phyloP scores from a whole-genome alignment of 805 yeast genomes.

The Yarrowia sp. region DNA sequence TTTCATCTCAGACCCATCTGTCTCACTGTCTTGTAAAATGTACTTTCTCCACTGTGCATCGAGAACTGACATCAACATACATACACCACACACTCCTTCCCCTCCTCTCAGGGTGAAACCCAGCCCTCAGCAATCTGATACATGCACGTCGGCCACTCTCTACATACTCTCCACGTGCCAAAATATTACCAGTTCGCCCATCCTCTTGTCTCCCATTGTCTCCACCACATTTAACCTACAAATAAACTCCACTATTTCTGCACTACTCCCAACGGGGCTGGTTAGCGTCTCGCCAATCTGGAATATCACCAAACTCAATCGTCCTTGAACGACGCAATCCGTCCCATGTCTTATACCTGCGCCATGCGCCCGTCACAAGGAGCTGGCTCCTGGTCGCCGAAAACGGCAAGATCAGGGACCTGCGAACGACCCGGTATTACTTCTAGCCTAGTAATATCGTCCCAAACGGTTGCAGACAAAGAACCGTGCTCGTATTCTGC shows the following conservation, averaged over 20 bases:
- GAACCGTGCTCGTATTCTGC: slow-evolving; percentile 19
- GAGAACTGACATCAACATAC: too few relatives aligned
- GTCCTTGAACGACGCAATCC: background rate
- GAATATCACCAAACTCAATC: slow-evolving; percentile 2
- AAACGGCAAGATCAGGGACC: background rate
- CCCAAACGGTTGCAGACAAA: slow-evolving; percentile 18
- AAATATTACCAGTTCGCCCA: background rate
- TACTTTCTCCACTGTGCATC: too few relatives aligned
- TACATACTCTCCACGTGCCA: background rate
- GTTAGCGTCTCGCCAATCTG: background rate
- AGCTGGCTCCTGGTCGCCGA: background rate
- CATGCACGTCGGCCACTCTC: background rate
- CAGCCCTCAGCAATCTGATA: slow-evolving; percentile 4
- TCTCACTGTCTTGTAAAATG: too few relatives aligned
- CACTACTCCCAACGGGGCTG: slow-evolving; percentile 29
- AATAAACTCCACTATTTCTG: background rate
- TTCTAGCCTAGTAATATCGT: slow-evolving; percentile 19
- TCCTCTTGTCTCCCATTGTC: too few relatives aligned
- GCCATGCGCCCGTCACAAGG: background rate
- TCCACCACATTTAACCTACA: background rate
- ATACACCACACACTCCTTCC: background rate
- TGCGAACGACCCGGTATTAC: background rate
- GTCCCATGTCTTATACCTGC: slow-evolving; percentile 22
- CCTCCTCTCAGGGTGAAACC: too few relatives aligned
- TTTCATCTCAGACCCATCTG: too few relatives aligned